Base-by-base conservation (phyloP, 495 filamentous ascomycete species). In the Copromyces sp. region DNA sequence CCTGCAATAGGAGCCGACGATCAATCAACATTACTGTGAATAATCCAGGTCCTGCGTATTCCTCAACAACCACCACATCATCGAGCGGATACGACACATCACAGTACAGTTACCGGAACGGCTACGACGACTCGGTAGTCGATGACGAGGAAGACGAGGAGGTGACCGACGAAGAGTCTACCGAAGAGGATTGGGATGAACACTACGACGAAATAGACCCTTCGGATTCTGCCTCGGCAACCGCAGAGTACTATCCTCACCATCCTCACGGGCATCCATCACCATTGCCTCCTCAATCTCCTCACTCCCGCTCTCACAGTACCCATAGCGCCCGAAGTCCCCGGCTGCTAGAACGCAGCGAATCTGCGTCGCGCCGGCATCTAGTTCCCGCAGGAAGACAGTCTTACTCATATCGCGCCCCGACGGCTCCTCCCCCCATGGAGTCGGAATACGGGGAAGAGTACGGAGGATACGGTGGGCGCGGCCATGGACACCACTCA, bases 171-270 rank as follows among this genome's bases (percentile, higher is more conserved):
- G 74, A 82, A 47, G 78, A 84, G 24, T 80, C 82, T 53, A 89
- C 91, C 74, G 92, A 94, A 12, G 73, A 74, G 6, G 73, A 81
- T 59, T 83, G 85, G 74, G 83, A 74, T 35, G 73, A 80, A 29
- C 75, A 82, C 17, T 80, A 82, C 72, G 90, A 90, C 77, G 92
- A 94, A 76, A 82, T 95, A 75, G 89, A 91, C 69, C 91, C 92
- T 32, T 92, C 90, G 42, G 93, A 96, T 83, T 94, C 93, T n/a
- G 93, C 93, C 38, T 95, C 89, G 79, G 70, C 85, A 77, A 75
- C 42, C 69, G 72, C 79, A 44, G 78, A 75, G n/a, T 78, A 76
- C 69, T 76, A 65, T 8, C 74, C 69, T 65, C 59, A 20, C n/a
- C 71, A 7, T 70, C 78, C 14, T 68, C 75, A 9, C 78, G 75